phyloP scores from a whole-genome alignment of 805 yeast genomes.

The Cyberlindnera meyerae region DNA sequence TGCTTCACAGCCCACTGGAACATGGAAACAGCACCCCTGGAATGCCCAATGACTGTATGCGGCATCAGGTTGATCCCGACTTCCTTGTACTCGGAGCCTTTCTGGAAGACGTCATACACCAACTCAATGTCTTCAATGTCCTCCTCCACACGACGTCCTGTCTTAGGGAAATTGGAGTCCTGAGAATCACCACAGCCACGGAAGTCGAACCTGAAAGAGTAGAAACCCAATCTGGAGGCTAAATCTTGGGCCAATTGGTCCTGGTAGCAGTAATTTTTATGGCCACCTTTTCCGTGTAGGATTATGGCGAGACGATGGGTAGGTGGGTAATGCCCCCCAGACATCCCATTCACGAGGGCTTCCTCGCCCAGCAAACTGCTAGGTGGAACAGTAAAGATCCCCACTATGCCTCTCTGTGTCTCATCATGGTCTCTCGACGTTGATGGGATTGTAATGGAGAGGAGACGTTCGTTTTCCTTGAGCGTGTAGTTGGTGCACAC shows the following conservation, averaged over 20 bases:
- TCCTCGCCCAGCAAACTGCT: slow-evolving; percentile 21
- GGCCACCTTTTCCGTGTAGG: slow-evolving; percentile 85
- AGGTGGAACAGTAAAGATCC: slow-evolving; percentile 33
- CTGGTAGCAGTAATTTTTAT: slow-evolving; percentile 75
- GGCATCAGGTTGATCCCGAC: slow-evolving; percentile 41
- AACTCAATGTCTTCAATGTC: slow-evolving; percentile 67
- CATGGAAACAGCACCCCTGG: slow-evolving; percentile 75
- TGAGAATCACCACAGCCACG: slow-evolving; percentile 81
- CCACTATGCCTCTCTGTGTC: slow-evolving; percentile 34
- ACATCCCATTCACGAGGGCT: slow-evolving; percentile 11
- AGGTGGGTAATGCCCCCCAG: slow-evolving; percentile 27
- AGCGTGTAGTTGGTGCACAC: slow-evolving; percentile 22
- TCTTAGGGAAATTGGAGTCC: slow-evolving; percentile 25
- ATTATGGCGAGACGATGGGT: slow-evolving; percentile 53
- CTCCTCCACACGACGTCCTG: slow-evolving; percentile 54
- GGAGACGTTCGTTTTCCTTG: slow-evolving; percentile 22
- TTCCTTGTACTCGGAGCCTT: slow-evolving; percentile 24
- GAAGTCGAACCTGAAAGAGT: slow-evolving; percentile 75
- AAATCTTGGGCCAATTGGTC: slow-evolving; percentile 54
- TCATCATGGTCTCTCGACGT: slow-evolving; percentile 22
- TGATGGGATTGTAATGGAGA: slow-evolving; percentile 24
- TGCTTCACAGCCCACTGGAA: slow-evolving; percentile 61
- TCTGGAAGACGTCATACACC: slow-evolving; percentile 29
- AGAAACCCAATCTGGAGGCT: slow-evolving; percentile 55
- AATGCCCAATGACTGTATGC: slow-evolving; percentile 66